phyloP scores from a whole-genome alignment of 345 rosid species.

The Microcos paniculata region DNA sequence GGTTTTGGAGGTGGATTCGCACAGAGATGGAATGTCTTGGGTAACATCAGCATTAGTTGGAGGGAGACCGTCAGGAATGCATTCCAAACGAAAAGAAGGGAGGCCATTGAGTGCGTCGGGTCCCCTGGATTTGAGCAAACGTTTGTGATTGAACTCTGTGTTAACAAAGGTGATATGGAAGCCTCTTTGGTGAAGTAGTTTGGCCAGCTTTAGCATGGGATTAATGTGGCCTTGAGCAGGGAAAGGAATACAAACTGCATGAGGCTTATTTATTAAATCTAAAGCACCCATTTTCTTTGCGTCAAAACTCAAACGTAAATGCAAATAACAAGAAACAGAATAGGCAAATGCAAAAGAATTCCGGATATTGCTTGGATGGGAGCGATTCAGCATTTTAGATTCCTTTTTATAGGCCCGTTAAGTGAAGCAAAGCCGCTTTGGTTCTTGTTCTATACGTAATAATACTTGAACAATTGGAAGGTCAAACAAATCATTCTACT shows the following conservation, averaged over 20 bases:
- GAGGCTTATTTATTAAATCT: constrained; percentile 15
- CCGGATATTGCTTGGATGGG: neutral
- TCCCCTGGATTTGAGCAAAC: constrained; percentile 32
- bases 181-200: constrained; percentile 35
- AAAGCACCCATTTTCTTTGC: neutral
- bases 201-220: constrained; percentile 43
- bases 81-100: constrained; percentile 32
- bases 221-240: constrained; percentile 55
- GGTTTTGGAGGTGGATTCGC: constrained; percentile 23
- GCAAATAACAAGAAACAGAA: neutral
- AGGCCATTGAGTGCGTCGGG: constrained; percentile 23
- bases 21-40: constrained; percentile 30
- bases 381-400: too few species aligned
- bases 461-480: too few species aligned
- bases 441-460: too few species aligned
- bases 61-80: constrained; percentile 42
- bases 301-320: too few species aligned
- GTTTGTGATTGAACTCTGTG: constrained; percentile 38
- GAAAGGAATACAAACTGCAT: constrained; percentile 37
- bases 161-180: constrained; percentile 45
- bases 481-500: neutral
- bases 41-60: constrained; percentile 22
- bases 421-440: neutral
- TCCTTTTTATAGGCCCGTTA: neutral
- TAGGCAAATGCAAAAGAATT: neutral